Evolutionary conservation across 2,329 filamentous ascomycete species (phyloP), one percentile per base, ranked within the genome.

Genomic region (Aureobasidium uvarum): DNA sequence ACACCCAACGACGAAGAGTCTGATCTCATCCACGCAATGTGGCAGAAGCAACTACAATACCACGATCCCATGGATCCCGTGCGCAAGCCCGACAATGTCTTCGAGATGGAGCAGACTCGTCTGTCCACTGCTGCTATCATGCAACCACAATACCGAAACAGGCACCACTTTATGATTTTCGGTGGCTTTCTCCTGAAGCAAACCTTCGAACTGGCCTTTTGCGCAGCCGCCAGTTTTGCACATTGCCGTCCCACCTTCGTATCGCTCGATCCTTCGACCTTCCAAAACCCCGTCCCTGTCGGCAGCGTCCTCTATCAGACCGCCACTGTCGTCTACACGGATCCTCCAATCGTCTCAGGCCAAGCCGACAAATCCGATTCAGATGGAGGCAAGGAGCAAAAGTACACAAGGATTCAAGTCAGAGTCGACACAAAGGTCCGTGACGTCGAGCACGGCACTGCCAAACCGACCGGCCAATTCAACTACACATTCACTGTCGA

Each of bases 151-250:
- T 84, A 87, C 74, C 83, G 87, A 55, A 89, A 89, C 74, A 77
- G 86, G 1, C 88, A 91, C 75, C 86, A 89, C 71, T 89, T 89
- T 74, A 90, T 91, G 88, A 90, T 92, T 64, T 92, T 91, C 71
- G 89, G 89, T 60, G 89, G 89, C 16, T 91, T 88, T 73, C 82
- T 91, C 13, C 80, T 92, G 13, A 89, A 90, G 72, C 86, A 89
- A 72, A 89, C 88, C 0, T 91, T 91, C 71, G 89, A 92, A 76
- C 81, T 91, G 7, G 89, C 89, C 1, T 92, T 91, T 77, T 90
- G 88, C 74, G 89, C 87, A 71, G 88, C 87, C 0, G 87, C 89
- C 1, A 85, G 85, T 10, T 90, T 90, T 72, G 85, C 88, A 0
- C 88, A 90, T 72, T 83, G 84, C 1, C 81, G 88, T 3, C 89